These are phyloP conservation scores for carrot (Daucus carota) DNA, from an alignment of 129 eudicot genomes.

Conservation along the genomic window DNA sequence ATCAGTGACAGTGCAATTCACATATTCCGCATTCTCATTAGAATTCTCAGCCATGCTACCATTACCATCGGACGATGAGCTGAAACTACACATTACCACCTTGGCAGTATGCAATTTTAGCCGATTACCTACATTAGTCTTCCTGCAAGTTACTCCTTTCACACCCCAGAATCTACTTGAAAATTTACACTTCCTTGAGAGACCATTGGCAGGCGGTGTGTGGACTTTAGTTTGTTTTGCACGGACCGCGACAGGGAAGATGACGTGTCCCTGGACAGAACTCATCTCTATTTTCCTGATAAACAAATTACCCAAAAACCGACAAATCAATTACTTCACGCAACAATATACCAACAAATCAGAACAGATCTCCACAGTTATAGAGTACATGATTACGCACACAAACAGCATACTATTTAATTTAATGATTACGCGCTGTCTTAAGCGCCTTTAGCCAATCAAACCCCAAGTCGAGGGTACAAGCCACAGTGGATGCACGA, in stretches of 20 bases:
- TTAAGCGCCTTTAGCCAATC: not conserved
- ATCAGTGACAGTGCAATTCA: constrained; percentile 76
- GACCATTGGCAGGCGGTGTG: constrained; percentile 32
- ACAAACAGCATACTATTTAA: not conserved
- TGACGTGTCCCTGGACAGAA: constrained; percentile 74
- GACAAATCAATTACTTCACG: not conserved
- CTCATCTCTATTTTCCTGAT: constrained; percentile 44
- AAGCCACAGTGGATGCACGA: not conserved
- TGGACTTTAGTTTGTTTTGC: constrained; percentile 41
- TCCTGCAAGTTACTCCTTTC: constrained; percentile 29
- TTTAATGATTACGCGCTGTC: not conserved
- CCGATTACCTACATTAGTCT: constrained; percentile 30
- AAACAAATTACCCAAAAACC: not conserved
- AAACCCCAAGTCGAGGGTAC: not conserved
- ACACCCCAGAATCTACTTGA: constrained; percentile 48
- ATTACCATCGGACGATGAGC: constrained; percentile 81
- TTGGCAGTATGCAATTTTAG: constrained; percentile 10
- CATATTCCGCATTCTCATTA: constrained; percentile 77
- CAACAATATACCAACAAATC: not conserved
- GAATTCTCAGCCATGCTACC: constrained; percentile 86
- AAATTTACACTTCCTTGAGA: constrained; percentile 37
- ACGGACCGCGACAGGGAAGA: constrained; percentile 56
- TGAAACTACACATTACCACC: constrained; percentile 49
- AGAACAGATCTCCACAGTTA: not conserved
- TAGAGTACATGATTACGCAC: not conserved